These are phyloP conservation scores for Cutaneotrichosporon cavernicola DNA, from an alignment of 1,284 basidiomycete species.

Conservation along the genomic window DNA sequence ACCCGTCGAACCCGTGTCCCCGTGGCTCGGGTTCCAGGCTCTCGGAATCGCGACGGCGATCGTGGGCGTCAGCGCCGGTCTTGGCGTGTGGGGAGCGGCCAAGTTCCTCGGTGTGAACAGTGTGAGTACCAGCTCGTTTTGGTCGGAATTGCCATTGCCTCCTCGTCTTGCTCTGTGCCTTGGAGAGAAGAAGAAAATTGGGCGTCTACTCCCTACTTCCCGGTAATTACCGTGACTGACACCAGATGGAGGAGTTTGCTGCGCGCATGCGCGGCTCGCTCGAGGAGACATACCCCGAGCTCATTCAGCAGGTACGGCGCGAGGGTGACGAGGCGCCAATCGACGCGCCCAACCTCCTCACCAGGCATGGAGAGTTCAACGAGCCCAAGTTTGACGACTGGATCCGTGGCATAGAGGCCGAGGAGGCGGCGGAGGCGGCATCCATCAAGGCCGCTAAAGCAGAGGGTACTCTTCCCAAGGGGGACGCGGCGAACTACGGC, in stretches of 20 bases:
- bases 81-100: slow-evolving; percentile 38
- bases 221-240: not conserved
- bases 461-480: not conserved
- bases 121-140: slow-evolving; percentile 28
- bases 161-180: too few relatives aligned
- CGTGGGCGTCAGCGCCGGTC: slow-evolving; percentile 38
- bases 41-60: slow-evolving; percentile 45
- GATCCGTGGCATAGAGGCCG: slow-evolving; percentile 19
- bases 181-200: too few relatives aligned
- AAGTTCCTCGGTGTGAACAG: slow-evolving; percentile 41
- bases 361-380: slow-evolving; percentile 20
- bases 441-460: too few relatives aligned
- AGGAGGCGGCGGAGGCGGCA: slow-evolving; percentile 8
- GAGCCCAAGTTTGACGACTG: slow-evolving; percentile 22
- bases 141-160: too few relatives aligned
- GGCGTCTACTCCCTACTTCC: too few relatives aligned
- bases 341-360: slow-evolving; percentile 15
- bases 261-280: slow-evolving; percentile 36
- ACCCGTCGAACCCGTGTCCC: slow-evolving; percentile 18
- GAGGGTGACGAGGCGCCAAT: slow-evolving; percentile 13
- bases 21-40: slow-evolving; percentile 39
- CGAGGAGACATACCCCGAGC: slow-evolving; percentile 31
- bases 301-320: slow-evolving; percentile 23
- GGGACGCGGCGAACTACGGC: not conserved
- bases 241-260: slow-evolving; percentile 42